phyloP scores from a whole-genome alignment of 176 grass and related monocot genomes.

The Triticum dicoccoides region DNA sequence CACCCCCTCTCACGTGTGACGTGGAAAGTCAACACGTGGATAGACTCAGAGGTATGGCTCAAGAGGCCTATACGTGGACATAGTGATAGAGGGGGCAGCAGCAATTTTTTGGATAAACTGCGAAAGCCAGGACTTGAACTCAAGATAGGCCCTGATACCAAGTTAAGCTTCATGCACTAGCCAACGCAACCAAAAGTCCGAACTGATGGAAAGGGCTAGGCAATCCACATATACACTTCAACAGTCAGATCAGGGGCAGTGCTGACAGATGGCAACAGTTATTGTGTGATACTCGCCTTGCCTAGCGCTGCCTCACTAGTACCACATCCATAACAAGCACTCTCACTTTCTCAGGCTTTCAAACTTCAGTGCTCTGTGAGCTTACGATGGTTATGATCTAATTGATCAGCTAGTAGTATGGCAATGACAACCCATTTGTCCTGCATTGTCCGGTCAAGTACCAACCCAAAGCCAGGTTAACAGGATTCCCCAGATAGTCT shows the following conservation, averaged over 20 bases:
- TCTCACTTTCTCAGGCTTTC: background rate
- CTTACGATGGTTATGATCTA: background rate
- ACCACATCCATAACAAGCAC: background rate
- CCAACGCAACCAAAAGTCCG: too few relatives aligned
- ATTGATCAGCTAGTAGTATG: background rate
- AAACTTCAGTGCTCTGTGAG: background rate
- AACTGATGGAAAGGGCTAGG: too few relatives aligned
- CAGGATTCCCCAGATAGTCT: background rate
- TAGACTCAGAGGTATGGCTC: too few relatives aligned
- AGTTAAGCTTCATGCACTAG: too few relatives aligned
- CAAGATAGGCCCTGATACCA: too few relatives aligned
- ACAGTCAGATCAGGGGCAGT: background rate
- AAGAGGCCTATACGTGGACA: too few relatives aligned
- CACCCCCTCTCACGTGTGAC: too few relatives aligned
- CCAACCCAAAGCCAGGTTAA: background rate
- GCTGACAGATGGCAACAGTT: background rate
- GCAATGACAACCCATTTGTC: background rate
- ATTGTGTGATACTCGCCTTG: background rate
- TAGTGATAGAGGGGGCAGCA: too few relatives aligned
- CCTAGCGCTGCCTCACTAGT: background rate
- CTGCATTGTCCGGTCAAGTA: background rate
- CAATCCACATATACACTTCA: too few relatives aligned
- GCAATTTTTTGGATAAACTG: too few relatives aligned
- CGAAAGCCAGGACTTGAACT: too few relatives aligned
- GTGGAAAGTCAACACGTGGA: too few relatives aligned